Conservation (phyloP, 352 stramenopile genomes). For the Phytophthora idaei region DNA sequence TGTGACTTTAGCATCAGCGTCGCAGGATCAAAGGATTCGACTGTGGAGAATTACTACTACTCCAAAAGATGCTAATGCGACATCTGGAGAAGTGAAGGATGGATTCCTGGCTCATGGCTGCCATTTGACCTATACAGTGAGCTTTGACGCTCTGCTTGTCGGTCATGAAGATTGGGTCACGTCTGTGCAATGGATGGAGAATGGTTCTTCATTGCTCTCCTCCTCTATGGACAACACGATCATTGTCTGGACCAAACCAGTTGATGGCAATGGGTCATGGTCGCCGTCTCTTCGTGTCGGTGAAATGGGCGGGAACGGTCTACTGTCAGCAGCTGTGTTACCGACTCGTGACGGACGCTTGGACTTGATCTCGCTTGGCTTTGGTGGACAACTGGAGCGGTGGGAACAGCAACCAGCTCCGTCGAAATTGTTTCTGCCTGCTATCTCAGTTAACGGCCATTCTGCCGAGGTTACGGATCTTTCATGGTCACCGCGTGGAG, state of each 20-base stretch:
- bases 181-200: slow-evolving; percentile 58
- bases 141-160: slow-evolving; percentile 70
- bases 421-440: slow-evolving; percentile 57
- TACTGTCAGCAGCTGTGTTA: slow-evolving; percentile 53
- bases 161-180: slow-evolving; percentile 87
- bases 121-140: slow-evolving; percentile 44
- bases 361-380: slow-evolving; percentile 68
- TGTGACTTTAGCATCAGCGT: slow-evolving; percentile 62
- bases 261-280: slow-evolving; percentile 40
- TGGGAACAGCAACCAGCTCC: slow-evolving; percentile 61
- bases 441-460: slow-evolving; percentile 63
- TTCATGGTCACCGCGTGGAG: slow-evolving; percentile 62
- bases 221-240: slow-evolving; percentile 84
- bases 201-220: slow-evolving; percentile 47
- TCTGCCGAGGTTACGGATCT: slow-evolving; percentile 63
- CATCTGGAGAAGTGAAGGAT: slow-evolving; percentile 25
- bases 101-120: slow-evolving; percentile 40
- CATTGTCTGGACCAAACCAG: slow-evolving; percentile 59
- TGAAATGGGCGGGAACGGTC: slow-evolving; percentile 58
- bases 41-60: slow-evolving; percentile 60
- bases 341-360: slow-evolving; percentile 31
- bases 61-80: neutral
- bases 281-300: slow-evolving; percentile 57
- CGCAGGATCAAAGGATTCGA: slow-evolving; percentile 74
- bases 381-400: slow-evolving; percentile 67